Base-by-base conservation (phyloP, 805 yeast genomes). In the Lachancea thermotolerans region DNA sequence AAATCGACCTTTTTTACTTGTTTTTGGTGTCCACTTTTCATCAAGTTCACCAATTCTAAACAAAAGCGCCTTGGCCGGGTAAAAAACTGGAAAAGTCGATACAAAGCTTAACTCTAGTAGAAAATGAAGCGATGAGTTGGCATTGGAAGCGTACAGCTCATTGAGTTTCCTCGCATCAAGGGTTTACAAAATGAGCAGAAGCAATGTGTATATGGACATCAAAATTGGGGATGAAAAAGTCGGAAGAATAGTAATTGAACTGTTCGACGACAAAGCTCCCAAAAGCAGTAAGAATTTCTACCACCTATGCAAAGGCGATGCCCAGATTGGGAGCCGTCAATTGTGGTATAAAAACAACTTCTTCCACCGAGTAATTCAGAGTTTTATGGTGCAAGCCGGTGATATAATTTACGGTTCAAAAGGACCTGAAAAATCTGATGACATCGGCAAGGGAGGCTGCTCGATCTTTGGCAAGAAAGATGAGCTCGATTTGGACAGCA, bases 301-400 rank as follows among this genome's bases (percentile, higher is more conserved):
- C 2, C 62, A 65, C 16, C 60, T 82, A 12, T 74, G 82, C 53
- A 52, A 56, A 21, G 68, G 73, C 10, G 69, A 66, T 37, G 41
- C 52, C 4, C 50, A 52, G 1, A 47, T 51, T 7, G 49, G 54
- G 21, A 65, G 59, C 7, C 49, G 53, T 5, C 45, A 52, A 16
- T 54, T 72, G 14, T 53, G 69, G 1, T 75, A 68, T 46, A 68
- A 72, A 48, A 59, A 67, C 16, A 76, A 73, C 35, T 66, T 62
- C 34, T 81, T 85, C 60, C 84, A 81, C 53, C 68, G 86, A 45
- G 77, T 82, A 2, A 68, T 84, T 42, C 79, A 76, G 56, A 84
- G 81, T 58, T 85, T 85, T 56, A 77, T 82, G 70, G 65, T 84
- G 14, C 90, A 83, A 60, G 80, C 78, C 3, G 90, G 90, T 34